Evolutionary conservation across 202 grass and related monocot genomes (phyloP).

Genomic region (Brachypodium distachyon): DNA sequence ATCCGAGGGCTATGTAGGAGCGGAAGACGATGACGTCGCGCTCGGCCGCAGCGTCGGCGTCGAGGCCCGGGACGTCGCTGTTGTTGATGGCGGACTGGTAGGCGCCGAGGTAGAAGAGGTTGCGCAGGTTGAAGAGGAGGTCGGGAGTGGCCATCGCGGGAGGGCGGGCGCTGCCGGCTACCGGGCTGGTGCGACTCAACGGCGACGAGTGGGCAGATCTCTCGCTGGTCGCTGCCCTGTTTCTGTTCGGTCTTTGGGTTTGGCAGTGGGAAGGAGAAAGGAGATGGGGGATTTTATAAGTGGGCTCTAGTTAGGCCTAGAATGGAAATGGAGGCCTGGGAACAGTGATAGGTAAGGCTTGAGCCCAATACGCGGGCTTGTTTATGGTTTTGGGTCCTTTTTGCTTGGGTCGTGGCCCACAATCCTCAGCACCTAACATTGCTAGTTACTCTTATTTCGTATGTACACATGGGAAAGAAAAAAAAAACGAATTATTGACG

Average conservation of each 20-base stretch:
- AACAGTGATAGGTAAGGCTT: too few relatives aligned
- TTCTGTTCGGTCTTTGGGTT: not conserved
- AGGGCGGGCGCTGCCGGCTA: conserved; percentile 19
- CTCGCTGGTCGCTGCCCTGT: too few relatives aligned
- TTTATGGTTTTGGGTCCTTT: not conserved
- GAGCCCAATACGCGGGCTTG: not conserved
- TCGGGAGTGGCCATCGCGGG: conserved; percentile 60
- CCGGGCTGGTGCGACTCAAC: not conserved
- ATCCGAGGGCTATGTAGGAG: conserved; percentile 89
- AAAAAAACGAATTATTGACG: too few relatives aligned
- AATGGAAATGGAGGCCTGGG: not conserved
- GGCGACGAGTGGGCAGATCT: conserved; percentile 20
- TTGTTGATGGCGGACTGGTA: conserved; percentile 95
- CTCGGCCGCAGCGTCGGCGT: conserved; percentile 66
- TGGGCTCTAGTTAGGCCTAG: conserved; percentile 1
- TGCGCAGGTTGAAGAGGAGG: conserved; percentile 88
- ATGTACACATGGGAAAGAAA: too few relatives aligned
- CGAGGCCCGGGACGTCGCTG: conserved; percentile 71
- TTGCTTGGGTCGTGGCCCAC: too few relatives aligned
- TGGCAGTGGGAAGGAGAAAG: not conserved
- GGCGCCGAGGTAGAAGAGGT: conserved; percentile 90
- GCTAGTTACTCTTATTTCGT: too few relatives aligned
- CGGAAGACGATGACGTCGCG: conserved; percentile 86
- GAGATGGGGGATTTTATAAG: not conserved
- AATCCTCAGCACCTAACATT: too few relatives aligned